These are phyloP conservation scores for Zasmidium citrigriseum DNA, from an alignment of 2,329 filamentous ascomycete species.

Conservation along the genomic window DNA sequence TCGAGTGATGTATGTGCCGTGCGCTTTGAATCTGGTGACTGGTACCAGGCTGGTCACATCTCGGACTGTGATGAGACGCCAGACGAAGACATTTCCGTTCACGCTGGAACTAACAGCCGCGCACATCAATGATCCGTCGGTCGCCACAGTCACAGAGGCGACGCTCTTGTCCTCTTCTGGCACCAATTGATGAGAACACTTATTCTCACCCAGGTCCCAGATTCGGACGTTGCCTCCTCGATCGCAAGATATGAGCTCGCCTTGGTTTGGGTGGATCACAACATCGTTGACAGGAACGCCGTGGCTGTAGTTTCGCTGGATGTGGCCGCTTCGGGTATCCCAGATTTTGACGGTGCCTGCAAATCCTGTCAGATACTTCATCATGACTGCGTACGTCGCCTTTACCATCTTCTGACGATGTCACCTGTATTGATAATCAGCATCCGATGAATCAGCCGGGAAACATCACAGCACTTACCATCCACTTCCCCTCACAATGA, in stretches of 20 bases:
- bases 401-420: background rate
- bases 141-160: constrained; percentile 92
- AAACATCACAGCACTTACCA: constrained; percentile 69
- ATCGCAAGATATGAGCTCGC: constrained; percentile 96
- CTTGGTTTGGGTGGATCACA: constrained; percentile 99
- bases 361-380: background rate
- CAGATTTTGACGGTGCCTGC: constrained; percentile 83
- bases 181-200: constrained; percentile 92
- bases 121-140: constrained; percentile 87
- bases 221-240: constrained; percentile 88
- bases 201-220: constrained; percentile 96
- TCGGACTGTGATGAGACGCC: constrained; percentile 82
- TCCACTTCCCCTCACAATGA: constrained; percentile 99
- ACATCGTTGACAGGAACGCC: constrained; percentile 91
- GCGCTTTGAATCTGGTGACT: constrained; percentile 84
- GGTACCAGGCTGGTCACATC: constrained; percentile 84
- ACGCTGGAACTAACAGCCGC: constrained; percentile 75
- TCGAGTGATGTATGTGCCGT: constrained; percentile 90
- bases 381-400: background rate
- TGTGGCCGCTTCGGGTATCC: constrained; percentile 82
- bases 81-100: constrained; percentile 95
- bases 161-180: constrained; percentile 94
- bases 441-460: background rate
- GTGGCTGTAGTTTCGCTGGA: constrained; percentile 93
- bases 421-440: constrained; percentile 5